Evolutionary conservation across 805 yeast genomes (phyloP), one percentile per base, ranked within the genome.

Genomic region (Candida pseudoglaebosa): DNA sequence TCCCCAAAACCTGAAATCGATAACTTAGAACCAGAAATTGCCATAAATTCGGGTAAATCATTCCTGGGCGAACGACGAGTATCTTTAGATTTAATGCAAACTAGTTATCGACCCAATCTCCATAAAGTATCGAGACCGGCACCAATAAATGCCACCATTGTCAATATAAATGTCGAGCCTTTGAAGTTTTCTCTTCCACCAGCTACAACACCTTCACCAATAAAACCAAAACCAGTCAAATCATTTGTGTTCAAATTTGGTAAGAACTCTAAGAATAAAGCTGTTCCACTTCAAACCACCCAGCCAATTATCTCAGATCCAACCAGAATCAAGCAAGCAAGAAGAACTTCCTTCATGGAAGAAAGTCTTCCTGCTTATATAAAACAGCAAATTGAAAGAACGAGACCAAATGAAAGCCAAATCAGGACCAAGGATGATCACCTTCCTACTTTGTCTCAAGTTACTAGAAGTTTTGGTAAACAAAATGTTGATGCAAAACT

Each of bases 311-410:
- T 7, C 15, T 13, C 7, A 7, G 15, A 28, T 28, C 15, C 7
- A 10, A 13, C 7, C n/a, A 7, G 7, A 10, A 10, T 12, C n/a
- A 13, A 12, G n/a, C n/a, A 12, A 10, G n/a, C n/a, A 28, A 47
- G 67, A 44, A 47, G 71, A 32, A 40, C 44, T 18, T 66, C 71
- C 4, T 32, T 67, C 30, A 67, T 67, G 16, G 67, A 62, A 2
- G 65, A 61, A 24, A 55, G 49, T 28, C 49, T 67, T 8, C 73
- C 73, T 1, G 24, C 40, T 9, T 67, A 67, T 39, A 66, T 67
- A 22, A 49, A 53, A 29, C 26, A 22, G 42, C n/a, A 29, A 34
- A 32, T 18, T 28, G 34, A 18, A n/a, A n/a, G n/a, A n/a, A n/a
- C 22, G 8, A 12, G 20, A 16, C 31, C 28, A 19, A 24, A 24